Evolutionary conservation across 202 grass and related monocot genomes (phyloP).

Genomic region (Setaria viridis): DNA sequence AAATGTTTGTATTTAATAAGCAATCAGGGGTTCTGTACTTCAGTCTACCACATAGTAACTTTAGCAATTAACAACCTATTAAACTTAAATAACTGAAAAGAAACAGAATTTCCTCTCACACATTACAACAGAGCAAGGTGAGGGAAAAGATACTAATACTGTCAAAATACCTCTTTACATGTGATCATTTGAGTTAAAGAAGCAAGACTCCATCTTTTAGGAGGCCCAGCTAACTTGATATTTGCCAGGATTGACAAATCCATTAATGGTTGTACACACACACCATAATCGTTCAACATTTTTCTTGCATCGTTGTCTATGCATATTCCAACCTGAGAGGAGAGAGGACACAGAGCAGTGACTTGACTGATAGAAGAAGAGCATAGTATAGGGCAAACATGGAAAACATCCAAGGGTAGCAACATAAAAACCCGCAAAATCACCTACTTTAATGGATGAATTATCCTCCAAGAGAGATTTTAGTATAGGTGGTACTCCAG

Average conservation of each 20-base stretch:
- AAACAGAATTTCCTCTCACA: background rate
- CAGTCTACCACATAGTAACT: background rate
- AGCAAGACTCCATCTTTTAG: conserved; percentile 83
- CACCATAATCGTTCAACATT: conserved; percentile 76
- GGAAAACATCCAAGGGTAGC: background rate
- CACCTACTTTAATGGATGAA: conserved; percentile 78
- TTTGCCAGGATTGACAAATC: conserved; percentile 92
- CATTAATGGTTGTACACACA: conserved; percentile 68
- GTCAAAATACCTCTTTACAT: conserved; percentile 68
- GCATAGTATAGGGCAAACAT: background rate
- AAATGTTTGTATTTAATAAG: conserved; percentile 1
- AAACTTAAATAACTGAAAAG: conserved; percentile 13
- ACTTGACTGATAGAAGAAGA: background rate
- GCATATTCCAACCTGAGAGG: conserved; percentile 82
- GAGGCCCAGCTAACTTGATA: conserved; percentile 59
- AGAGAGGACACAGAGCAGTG: conserved; percentile 32
- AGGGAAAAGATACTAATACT: background rate
- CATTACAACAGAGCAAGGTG: background rate
- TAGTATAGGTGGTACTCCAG: conserved; percentile 71
- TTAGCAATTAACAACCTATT: conserved; percentile 4
- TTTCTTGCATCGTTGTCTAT: conserved; percentile 87
- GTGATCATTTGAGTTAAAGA: conserved; percentile 87
- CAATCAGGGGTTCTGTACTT: background rate
- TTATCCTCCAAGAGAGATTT: conserved; percentile 79
- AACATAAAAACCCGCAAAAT: background rate